Percentiles rank a stretch among this genome's conserved stretches.
Evolutionary conservation across 129 eudicot genomes (phyloP).

Genomic region (Flaveria robusta): DNA sequence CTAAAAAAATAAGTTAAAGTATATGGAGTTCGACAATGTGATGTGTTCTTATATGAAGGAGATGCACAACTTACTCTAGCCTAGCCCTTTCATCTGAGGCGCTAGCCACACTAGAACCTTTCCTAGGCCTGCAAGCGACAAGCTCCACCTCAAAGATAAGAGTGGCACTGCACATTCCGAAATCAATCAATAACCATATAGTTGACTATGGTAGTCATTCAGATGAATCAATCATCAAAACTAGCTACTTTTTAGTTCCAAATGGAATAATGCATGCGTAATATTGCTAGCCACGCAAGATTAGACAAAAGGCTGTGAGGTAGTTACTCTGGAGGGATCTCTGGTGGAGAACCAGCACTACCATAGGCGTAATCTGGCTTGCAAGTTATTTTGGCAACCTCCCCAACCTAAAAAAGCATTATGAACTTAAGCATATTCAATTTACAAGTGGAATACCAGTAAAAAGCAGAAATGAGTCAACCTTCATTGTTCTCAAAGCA

Average conservation of each 20-base stretch:
- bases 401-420: conserved; percentile 68
- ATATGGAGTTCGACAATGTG: background rate
- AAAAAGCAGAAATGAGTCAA: conserved; percentile 19
- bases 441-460: background rate
- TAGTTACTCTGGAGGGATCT: conserved; percentile 73
- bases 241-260: background rate
- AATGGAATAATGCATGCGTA: background rate
- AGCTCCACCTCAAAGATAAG: conserved; percentile 94
- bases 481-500: conserved; percentile 97
- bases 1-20: too few relatives aligned
- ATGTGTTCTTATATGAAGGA: background rate
- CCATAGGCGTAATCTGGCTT: conserved; percentile 96
- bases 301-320: conserved; percentile 11
- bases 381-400: conserved; percentile 88
- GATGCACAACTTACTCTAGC: conserved; percentile 65
- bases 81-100: conserved; percentile 92
- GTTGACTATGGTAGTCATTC: background rate
- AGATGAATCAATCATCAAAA: background rate
- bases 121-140: conserved; percentile 94
- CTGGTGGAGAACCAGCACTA: conserved; percentile 93
- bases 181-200: background rate
- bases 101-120: conserved; percentile 82
- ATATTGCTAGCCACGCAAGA: background rate
- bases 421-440: background rate
- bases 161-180: conserved; percentile 61